Conservation (phyloP, 352 stramenopile species). For the Aphanomyces euteiches region DNA sequence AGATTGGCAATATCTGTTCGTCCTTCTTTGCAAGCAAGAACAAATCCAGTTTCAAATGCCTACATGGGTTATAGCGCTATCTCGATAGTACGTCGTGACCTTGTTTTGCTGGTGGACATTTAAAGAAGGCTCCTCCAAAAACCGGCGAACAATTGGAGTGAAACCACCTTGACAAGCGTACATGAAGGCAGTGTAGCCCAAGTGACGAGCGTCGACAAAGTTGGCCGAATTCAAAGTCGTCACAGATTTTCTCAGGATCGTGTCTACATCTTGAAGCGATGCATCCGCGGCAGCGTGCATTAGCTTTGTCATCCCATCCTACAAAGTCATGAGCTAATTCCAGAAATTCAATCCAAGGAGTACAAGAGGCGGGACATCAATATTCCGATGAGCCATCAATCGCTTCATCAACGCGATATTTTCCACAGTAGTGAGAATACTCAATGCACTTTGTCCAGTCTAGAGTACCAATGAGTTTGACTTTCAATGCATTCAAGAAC, state of each 20-base stretch:
- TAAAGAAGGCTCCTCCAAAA: background rate
- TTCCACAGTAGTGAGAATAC: background rate
- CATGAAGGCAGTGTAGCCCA: background rate
- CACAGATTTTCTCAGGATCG: background rate
- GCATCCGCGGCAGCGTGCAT: background rate
- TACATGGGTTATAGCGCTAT: background rate
- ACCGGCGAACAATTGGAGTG: background rate
- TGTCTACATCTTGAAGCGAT: background rate
- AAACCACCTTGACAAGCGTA: background rate
- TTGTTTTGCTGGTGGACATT: background rate
- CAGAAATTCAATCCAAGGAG: background rate
- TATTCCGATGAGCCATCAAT: background rate
- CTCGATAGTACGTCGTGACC: background rate
- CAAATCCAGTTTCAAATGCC: conserved; percentile 4
- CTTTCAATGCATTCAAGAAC: background rate
- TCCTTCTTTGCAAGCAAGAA: background rate
- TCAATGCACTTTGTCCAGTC: background rate
- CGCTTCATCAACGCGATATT: background rate
- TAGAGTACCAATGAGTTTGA: background rate
- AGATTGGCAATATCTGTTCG: background rate
- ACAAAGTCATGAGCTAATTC: background rate
- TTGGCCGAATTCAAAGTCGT: background rate
- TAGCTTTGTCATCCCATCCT: conserved; percentile 2
- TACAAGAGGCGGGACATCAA: background rate
- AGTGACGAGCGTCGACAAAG: background rate